Conservation (phyloP, 2,329 filamentous ascomycete genomes). For the Pyrenochaeta sp. region DNA sequence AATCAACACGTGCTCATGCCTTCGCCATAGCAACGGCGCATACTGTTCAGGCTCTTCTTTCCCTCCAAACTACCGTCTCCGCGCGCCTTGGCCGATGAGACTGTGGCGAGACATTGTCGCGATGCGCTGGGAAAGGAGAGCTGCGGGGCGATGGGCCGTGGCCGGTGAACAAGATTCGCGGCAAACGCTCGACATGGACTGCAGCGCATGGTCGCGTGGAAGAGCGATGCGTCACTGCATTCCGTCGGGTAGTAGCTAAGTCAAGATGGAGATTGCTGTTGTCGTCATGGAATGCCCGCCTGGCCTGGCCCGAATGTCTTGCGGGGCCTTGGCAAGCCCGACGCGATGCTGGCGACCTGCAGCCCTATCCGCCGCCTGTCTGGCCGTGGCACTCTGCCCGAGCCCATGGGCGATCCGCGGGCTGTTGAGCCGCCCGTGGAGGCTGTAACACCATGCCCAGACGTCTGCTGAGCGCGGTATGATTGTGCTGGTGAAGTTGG, state of each 20-base stretch:
- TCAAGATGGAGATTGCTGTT: not conserved
- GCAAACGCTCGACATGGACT: constrained; percentile 30
- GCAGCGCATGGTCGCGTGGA: constrained; percentile 41
- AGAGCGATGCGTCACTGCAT: constrained; percentile 36
- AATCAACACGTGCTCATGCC: not conserved
- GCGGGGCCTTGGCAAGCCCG: constrained; percentile 5
- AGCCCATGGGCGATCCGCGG: constrained; percentile 7
- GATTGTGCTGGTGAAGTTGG: constrained; percentile 3
- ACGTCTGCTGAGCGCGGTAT: not conserved
- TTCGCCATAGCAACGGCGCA: not conserved
- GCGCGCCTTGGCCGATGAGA: constrained; percentile 9
- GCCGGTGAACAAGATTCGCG: constrained; percentile 28
- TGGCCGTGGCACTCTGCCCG: constrained; percentile 6
- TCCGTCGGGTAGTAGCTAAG: too few species aligned
- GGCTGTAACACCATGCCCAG: not conserved
- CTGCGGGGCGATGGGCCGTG: constrained; percentile 20
- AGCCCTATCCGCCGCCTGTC: constrained; percentile 12
- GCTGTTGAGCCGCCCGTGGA: not conserved
- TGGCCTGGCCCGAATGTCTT: not conserved
- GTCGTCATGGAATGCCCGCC: constrained; percentile 9
- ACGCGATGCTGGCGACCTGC: not conserved
- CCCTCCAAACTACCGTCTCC: constrained; percentile 7
- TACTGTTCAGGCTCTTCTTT: constrained; percentile 33
- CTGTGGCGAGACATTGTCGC: constrained; percentile 41
- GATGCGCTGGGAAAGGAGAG: constrained; percentile 18